Base-by-base conservation (phyloP, 768 basidiomycete genomes). In the Obba rivulosa region DNA sequence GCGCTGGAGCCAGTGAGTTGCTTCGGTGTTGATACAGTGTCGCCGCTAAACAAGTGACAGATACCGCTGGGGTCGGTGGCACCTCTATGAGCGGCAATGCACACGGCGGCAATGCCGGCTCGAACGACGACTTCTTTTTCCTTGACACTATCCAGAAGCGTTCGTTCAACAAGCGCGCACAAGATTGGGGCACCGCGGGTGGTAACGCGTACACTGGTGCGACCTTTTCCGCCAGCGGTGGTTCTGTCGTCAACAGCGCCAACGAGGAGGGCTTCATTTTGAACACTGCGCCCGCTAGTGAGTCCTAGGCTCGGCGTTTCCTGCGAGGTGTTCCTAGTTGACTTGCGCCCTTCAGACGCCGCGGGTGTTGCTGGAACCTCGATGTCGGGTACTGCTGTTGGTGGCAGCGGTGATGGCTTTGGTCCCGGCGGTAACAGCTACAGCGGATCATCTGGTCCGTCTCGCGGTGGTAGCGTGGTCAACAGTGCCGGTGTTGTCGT, bases 351-450 rank as follows among this genome's bases (percentile, higher is more conserved):
- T 39, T 18, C 14, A 57, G 53, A 52, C 49, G 45, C 44, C 20
- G 57, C 46, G n/a, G 57, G 57, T 23, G 45, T 10, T 8, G 54
- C 47, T 20, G 57, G 54, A 7, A 53, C 50, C 25, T 51, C 52
- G 3, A 49, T 53, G 48, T 57, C 56, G 18, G 58, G 58, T 41
- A 47, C 51, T 22, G 58, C 58, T 17, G 44, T 43, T 11, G 58
- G 58, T 20, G 58, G 58, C 40, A 51, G 55, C 24, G 58, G 58
- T 40, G 41, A 53, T 21, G 55, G 56, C 16, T 40, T 48, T 34
- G 58, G 58, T 18, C 58, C 58, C n/a, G 58, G 58, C 9, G 58
- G 58, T 49, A 60, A 60, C 48, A 56, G 56, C 10, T 60, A 60
- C 54, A 57, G 17, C 40, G 58, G 58, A 22, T n/a, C 50, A 2